phyloP scores from a whole-genome alignment of 768 basidiomycete genomes.

The Boletus rubroflammeus region DNA sequence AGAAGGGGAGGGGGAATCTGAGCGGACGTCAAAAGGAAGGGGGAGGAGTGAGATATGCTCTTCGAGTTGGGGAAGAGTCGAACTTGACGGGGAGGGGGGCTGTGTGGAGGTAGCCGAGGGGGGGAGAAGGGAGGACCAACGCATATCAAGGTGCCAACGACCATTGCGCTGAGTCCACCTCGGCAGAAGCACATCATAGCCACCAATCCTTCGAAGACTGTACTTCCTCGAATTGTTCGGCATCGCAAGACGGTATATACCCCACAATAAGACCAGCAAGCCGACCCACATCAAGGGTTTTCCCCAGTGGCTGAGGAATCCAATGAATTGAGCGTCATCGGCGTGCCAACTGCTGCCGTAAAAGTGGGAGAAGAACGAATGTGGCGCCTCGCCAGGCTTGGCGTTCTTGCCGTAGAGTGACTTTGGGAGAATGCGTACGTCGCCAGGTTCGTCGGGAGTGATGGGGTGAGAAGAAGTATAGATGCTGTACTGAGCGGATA shows the following conservation, averaged over 20 bases:
- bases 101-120: conserved; percentile 38
- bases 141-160: conserved; percentile 69
- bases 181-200: conserved; percentile 77
- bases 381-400: conserved; percentile 71
- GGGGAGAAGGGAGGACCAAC: conserved; percentile 50
- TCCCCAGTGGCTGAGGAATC: conserved; percentile 87
- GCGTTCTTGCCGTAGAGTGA: conserved; percentile 98
- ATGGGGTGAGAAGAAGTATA: conserved; percentile 69
- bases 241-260: conserved; percentile 53
- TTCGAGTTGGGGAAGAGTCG: conserved; percentile 47
- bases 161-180: conserved; percentile 68
- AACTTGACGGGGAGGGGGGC: conserved; percentile 45
- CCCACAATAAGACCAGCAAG: conserved; percentile 64
- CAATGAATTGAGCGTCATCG: conserved; percentile 96
- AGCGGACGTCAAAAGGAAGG: conserved; percentile 56
- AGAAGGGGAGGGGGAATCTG: conserved; percentile 54
- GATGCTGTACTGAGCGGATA: conserved; percentile 90
- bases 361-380: conserved; percentile 95
- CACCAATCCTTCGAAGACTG: conserved; percentile 57
- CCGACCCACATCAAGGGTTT: conserved; percentile 86
- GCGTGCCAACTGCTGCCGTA: conserved; percentile 99
- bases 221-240: conserved; percentile 60
- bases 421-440: conserved; percentile 91
- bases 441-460: conserved; percentile 50
- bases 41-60: conserved; percentile 54